These are phyloP conservation scores for Dillenia turbinata DNA, from an alignment of 164 flowering plant species.

Conservation along the genomic window DNA sequence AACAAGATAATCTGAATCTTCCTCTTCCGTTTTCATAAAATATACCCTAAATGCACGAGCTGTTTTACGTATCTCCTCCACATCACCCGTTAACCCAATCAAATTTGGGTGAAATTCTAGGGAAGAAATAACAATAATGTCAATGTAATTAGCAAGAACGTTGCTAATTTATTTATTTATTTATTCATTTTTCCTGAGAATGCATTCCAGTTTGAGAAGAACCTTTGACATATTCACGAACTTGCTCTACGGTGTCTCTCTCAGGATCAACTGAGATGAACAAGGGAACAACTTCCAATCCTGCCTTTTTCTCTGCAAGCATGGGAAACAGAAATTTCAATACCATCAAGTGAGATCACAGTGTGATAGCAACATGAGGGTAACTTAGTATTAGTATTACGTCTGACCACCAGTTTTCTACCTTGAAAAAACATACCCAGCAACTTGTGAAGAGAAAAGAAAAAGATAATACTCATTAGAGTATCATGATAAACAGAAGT, in stretches of 20 bases:
- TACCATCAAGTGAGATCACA: too few species aligned
- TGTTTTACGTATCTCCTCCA: constrained; percentile 60
- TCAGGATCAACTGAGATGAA: constrained; percentile 98
- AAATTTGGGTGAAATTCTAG: constrained; percentile 89
- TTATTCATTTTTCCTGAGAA: not conserved
- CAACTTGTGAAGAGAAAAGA: too few species aligned
- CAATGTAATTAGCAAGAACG: not conserved
- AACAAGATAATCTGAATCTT: constrained; percentile 90
- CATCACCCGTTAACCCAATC: constrained; percentile 79
- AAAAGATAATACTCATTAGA: too few species aligned
- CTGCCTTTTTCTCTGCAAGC: constrained; percentile 57
- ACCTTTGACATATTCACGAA: constrained; percentile 89
- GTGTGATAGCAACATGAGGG: not conserved
- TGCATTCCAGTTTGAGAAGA: not conserved
- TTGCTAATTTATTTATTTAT: too few species aligned
- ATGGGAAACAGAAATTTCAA: not conserved
- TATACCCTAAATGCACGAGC: constrained; percentile 95
- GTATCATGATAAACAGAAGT: too few species aligned
- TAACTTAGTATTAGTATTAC: too few species aligned
- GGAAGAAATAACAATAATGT: constrained; percentile 7
- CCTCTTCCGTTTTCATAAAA: constrained; percentile 92
- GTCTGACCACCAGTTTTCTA: too few species aligned
- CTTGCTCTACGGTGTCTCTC: constrained; percentile 94
- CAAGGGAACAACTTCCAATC: constrained; percentile 71
- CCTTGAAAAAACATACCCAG: too few species aligned